A percentile compares a stretch with the other conserved stretches of the same genome.
phyloP scores from a whole-genome alignment of 768 basidiomycete species.

The Leucocoprinus birnbaumii region DNA sequence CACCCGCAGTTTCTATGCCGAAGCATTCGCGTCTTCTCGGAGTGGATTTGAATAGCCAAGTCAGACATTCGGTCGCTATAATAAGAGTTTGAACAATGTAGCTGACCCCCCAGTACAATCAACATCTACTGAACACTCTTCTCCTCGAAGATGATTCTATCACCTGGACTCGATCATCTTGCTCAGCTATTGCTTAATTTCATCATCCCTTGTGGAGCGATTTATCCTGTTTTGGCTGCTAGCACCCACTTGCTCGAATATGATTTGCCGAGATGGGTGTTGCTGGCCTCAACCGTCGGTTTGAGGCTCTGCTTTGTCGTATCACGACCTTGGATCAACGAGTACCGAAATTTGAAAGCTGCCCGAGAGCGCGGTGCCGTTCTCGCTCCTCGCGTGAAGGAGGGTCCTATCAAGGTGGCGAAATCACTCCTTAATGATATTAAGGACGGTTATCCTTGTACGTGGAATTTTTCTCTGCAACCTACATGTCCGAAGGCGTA shows the following conservation, averaged over 20 bases:
- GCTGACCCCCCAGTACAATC: no score
- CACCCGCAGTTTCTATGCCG: no score
- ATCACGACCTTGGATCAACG: neutral
- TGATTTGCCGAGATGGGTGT: neutral
- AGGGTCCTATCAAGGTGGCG: neutral
- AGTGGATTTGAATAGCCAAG: no score
- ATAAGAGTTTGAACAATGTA: no score
- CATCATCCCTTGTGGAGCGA: neutral
- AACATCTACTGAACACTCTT: no score
- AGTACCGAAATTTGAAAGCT: constrained; percentile 3
- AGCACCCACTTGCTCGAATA: no score
- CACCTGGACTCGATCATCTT: neutral
- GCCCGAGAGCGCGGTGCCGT: constrained; percentile 15
- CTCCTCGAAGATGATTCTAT: neutral
- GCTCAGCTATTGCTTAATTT: neutral
- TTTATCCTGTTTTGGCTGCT: neutral
- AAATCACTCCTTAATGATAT: neutral
- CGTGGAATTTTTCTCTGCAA: no score
- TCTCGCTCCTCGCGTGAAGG: constrained; percentile 12
- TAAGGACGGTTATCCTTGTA: constrained; percentile 5
- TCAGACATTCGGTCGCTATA: no score
- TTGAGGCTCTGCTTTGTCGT: neutral
- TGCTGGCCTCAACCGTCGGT: neutral
- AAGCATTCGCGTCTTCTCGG: no score
- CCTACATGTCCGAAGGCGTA: no score